These are phyloP conservation scores for Colletotrichum magnum DNA, from an alignment of 2,329 filamentous ascomycete genomes.

Conservation along the genomic window DNA sequence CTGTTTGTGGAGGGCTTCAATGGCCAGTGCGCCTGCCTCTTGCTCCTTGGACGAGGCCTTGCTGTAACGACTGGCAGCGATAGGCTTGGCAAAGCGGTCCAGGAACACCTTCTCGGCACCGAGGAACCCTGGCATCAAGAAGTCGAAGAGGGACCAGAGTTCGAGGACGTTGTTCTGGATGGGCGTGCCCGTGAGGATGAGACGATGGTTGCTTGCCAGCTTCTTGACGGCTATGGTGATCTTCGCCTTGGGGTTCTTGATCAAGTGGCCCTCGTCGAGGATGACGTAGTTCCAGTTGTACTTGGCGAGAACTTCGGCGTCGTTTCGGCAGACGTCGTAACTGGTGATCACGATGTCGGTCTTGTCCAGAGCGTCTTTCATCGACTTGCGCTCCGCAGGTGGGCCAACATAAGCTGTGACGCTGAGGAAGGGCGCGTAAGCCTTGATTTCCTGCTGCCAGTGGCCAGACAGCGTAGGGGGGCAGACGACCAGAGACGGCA, in stretches of 20 bases:
- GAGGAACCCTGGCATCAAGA: constrained; percentile 98
- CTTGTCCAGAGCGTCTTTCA: constrained; percentile 77
- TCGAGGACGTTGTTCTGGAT: constrained; percentile 99
- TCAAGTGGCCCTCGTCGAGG: constrained; percentile 95
- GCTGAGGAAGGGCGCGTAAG: constrained; percentile 93
- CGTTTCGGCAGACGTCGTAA: constrained; percentile 97
- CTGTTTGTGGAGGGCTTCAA: constrained; percentile 98
- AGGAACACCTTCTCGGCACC: constrained; percentile 96
- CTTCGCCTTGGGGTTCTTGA: constrained; percentile 99
- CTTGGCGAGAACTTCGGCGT: constrained; percentile 85
- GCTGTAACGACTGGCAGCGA: constrained; percentile 92
- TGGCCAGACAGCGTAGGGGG: constrained; percentile 96
- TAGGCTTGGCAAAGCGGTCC: constrained; percentile 94
- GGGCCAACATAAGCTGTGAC: constrained; percentile 93
- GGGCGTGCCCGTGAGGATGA: constrained; percentile 96
- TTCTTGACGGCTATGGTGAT: constrained; percentile 94
- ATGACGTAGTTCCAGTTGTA: constrained; percentile 98
- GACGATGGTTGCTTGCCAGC: constrained; percentile 89
- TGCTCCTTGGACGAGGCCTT: constrained; percentile 99
- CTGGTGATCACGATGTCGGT: constrained; percentile 97
- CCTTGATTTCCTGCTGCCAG: constrained; percentile 98
- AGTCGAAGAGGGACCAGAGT: constrained; percentile 98
- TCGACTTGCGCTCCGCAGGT: constrained; percentile 81
- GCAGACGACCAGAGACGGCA: constrained; percentile 95
- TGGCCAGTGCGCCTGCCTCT: constrained; percentile 94